A percentile compares a stretch with the other conserved stretches of the same genome.
Conservation (phyloP, 2,329 filamentous ascomycete species). For the Lithohypha guttulata region DNA sequence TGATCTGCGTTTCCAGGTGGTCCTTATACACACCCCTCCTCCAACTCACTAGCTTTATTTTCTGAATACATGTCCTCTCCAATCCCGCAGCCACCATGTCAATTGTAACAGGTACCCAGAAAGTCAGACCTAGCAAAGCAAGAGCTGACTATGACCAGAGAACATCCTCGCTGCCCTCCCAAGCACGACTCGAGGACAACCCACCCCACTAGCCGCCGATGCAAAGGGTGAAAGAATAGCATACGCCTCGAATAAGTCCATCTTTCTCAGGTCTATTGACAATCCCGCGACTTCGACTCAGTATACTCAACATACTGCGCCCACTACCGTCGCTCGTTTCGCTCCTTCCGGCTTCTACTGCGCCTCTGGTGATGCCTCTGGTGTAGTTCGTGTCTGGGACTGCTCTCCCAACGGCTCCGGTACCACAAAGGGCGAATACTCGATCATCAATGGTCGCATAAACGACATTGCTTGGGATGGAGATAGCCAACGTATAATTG, state of each 20-base stretch:
- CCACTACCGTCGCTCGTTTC: slow-evolving; percentile 88
- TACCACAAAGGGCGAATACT: slow-evolving; percentile 85
- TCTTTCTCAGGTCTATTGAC: slow-evolving; percentile 93
- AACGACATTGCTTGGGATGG: slow-evolving; percentile 97
- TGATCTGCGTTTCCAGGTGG: no score
- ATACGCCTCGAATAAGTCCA: slow-evolving; percentile 91
- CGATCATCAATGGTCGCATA: slow-evolving; percentile 86
- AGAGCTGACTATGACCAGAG: slow-evolving; percentile 34
- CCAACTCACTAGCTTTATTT: no score
- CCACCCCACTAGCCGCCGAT: slow-evolving; percentile 80
- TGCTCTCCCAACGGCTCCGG: slow-evolving; percentile 58
- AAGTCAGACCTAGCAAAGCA: background rate
- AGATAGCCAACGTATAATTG: slow-evolving; percentile 91
- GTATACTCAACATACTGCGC: slow-evolving; percentile 80
- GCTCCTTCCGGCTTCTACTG: slow-evolving; percentile 90
- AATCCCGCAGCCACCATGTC: slow-evolving; percentile 34
- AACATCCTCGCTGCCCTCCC: slow-evolving; percentile 78
- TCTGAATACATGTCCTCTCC: no score
- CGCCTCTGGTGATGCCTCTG: slow-evolving; percentile 78
- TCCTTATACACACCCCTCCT: no score
- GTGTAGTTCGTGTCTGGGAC: slow-evolving; percentile 86
- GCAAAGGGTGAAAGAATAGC: slow-evolving; percentile 82
- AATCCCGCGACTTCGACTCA: slow-evolving; percentile 73
- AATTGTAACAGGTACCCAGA: slow-evolving; percentile 33
- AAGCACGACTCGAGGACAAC: slow-evolving; percentile 70